Evolutionary conservation across 805 yeast species (phyloP), one percentile per base, ranked within the genome.

Genomic region (Kodamaea kakaduensis): DNA sequence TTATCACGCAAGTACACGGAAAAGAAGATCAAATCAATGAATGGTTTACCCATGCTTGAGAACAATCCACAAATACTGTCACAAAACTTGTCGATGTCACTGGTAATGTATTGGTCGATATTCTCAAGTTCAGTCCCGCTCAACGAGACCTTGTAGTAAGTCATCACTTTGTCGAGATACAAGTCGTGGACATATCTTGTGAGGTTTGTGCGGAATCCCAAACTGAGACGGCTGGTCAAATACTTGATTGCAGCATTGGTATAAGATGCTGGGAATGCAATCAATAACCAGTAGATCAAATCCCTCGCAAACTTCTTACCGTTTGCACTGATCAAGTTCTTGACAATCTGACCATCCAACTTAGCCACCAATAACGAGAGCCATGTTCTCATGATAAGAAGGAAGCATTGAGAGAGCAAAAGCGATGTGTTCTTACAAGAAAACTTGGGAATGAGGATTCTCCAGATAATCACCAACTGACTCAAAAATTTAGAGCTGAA

Each of bases 201-300:
- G 48, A 89, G 67, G 45, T 81, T 81, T 2, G 93, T 81, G 67
- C 97, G 77, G 66, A 89, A 89, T 49, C 84, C 85, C 36, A 87
- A 69, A 9, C 95, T 78, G 40, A 89, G 64, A 47, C 85, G 73
- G 50, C 81, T 76, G 36, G 88, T 84, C 47, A 89, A 62, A 50
- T 75, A 85, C 53, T 83, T 84, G 53, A 89, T 89, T 39, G 90
- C 88, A 31, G 95, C 83, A 58, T 89, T 89, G 20, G 96, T 84
- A 57, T 86, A 89, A 3, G 93, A 80, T 0, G 96, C 95, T 2
- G 97, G 97, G 43, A 89, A 77, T 1, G 96, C 96, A 52, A 89
- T 79, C 41, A 84, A 60, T 40, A 89, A 76, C 97, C 97, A 89
- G 57, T 84, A 83, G 7, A 77, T 72, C 56, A 89, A 67, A 55